Conservation (phyloP, 495 filamentous ascomycete species). For the Cenococcum geophilum region DNA sequence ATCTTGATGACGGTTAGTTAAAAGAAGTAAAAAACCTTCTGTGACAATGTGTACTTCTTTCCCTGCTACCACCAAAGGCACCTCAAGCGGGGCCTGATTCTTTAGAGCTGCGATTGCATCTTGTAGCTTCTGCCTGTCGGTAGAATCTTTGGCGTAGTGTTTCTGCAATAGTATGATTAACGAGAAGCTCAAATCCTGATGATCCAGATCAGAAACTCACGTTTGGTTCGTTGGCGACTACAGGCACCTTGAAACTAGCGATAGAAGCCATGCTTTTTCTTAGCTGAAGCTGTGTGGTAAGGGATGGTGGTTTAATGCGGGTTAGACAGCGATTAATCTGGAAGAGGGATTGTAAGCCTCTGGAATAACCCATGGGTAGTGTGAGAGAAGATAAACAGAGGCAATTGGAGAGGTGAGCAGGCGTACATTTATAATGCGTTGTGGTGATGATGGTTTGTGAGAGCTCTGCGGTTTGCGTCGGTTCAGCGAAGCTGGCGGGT, state of each 20-base stretch:
- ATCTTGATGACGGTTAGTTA: conserved; percentile 37
- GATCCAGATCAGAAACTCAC: conserved; percentile 47
- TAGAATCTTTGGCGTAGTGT: conserved; percentile 75
- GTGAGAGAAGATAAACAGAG: not conserved
- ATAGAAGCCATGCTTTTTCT: conserved; percentile 41
- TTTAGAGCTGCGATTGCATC: conserved; percentile 59
- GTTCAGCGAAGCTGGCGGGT: not conserved
- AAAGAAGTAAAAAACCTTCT: not conserved
- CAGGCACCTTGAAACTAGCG: conserved; percentile 81
- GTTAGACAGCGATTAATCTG: conserved; percentile 6
- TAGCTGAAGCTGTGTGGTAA: not conserved
- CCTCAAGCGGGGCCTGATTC: conserved; percentile 54
- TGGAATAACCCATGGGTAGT: conserved; percentile 2
- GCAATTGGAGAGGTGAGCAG: not conserved
- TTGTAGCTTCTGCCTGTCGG: conserved; percentile 66
- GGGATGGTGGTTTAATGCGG: not conserved
- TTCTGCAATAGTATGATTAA: conserved; percentile 48
- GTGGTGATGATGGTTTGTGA: not conserved
- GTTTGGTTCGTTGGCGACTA: conserved; percentile 86
- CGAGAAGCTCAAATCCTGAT: not conserved
- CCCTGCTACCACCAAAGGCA: conserved; percentile 75
- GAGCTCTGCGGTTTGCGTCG: conserved; percentile 2
- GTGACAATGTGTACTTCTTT: conserved; percentile 51
- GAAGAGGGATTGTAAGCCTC: conserved; percentile 4
- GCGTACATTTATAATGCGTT: conserved; percentile 4